A percentile compares a stretch with the other conserved stretches of the same genome.
Conservation (phyloP, 176 grass and related monocot species). For the Puya raimondii region DNA sequence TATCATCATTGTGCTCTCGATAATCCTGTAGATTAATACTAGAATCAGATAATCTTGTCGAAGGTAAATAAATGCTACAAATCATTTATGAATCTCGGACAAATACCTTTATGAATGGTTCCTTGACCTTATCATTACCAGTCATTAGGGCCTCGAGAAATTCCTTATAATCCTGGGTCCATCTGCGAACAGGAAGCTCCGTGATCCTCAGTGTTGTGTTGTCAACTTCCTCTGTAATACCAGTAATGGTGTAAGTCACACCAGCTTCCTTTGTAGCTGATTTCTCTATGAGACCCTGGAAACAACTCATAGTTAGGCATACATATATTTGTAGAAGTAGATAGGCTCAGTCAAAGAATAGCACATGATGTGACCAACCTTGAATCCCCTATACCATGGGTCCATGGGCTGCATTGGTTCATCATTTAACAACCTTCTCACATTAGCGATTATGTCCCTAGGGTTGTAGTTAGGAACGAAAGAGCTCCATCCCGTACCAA, state of each 20-base stretch:
- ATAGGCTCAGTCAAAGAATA: neutral
- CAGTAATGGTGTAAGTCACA: slow-evolving; percentile 57
- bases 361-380: slow-evolving; percentile 31
- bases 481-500: slow-evolving; percentile 88
- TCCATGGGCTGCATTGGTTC: slow-evolving; percentile 53
- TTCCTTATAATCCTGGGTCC: slow-evolving; percentile 74
- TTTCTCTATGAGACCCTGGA: slow-evolving; percentile 59
- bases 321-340: neutral
- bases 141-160: slow-evolving; percentile 37
- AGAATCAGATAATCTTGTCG: neutral
- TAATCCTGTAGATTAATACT: slow-evolving; percentile 33
- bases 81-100: neutral
- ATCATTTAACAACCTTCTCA: slow-evolving; percentile 48
- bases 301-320: neutral
- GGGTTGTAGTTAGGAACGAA: slow-evolving; percentile 87
- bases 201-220: slow-evolving; percentile 48
- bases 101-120: slow-evolving; percentile 59
- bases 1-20: slow-evolving; percentile 42
- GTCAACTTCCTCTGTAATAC: slow-evolving; percentile 49
- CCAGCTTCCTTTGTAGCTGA: slow-evolving; percentile 46
- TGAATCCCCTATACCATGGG: slow-evolving; percentile 85
- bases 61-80: neutral
- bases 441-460: slow-evolving; percentile 61
- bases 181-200: slow-evolving; percentile 69
- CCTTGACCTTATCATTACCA: slow-evolving; percentile 34